Evolutionary conservation across 257 asterid species (phyloP), one percentile per base, ranked within the genome.

Genomic region (Penstemon barbatus): DNA sequence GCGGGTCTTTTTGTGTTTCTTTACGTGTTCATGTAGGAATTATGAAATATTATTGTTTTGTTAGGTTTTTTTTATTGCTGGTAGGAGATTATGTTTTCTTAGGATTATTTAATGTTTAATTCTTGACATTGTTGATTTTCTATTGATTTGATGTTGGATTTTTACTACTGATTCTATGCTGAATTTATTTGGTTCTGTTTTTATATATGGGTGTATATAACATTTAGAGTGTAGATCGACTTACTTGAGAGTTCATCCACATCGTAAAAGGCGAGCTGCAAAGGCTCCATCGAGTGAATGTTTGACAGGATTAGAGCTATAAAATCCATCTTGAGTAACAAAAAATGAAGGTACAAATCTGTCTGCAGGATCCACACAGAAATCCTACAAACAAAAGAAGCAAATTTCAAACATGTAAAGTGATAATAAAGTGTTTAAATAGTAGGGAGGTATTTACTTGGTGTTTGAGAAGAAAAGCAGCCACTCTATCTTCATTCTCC

Each of bases 201-300:
- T 56, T 18, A 19, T 33, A 8, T 18, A 9, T 37, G n/a, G 4
- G 10, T 3, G 8, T 49, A 3, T 49, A 10, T 0, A 49, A 12
- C 54, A 56, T 25, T 25, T 25, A 25, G 33, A 19, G 9, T 4
- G 3, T 33, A 42, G 11, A 33, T 73, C 13, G 7, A 63, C 75
- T 52, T 54, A 51, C 76, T 9, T 3, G 0, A 54, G 8, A 57
- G 63, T 65, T 79, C 79, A 79, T 57, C 50, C 55, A 25, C 84
- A 85, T 74, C 80, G 80, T 59, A 85, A 8, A 55, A 92, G 96
- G 18, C 98, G 97, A 78, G 98, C 98, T 71, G 97, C 98, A 74
- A 92, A 92, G 78, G 97, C 97, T 74, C 98, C 98, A 53, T 92
- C 98, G 43, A 86, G 70, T 42, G 85, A 84, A 84, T 92, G 92